A percentile compares a stretch with the other conserved stretches of the same genome.
Conservation (phyloP, 2,329 filamentous ascomycete genomes). For the Tympanopsis confertula region DNA sequence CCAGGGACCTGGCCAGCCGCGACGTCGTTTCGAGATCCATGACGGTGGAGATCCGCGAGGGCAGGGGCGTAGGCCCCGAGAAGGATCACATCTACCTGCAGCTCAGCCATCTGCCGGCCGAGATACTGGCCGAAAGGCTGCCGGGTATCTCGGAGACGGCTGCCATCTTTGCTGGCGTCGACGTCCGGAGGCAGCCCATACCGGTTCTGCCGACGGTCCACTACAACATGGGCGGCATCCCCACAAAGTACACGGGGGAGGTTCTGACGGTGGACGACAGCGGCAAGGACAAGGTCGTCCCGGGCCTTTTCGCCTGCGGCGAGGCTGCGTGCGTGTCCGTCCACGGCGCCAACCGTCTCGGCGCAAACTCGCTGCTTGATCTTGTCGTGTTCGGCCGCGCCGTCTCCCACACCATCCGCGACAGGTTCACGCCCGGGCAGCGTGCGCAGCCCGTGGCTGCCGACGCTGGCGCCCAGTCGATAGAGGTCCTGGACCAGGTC, state of each 20-base stretch:
- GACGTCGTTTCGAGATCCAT: constrained; percentile 33
- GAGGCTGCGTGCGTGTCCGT: constrained; percentile 35
- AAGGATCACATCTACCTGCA: constrained; percentile 35
- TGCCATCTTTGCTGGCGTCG: constrained; percentile 33
- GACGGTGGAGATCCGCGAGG: constrained; percentile 34
- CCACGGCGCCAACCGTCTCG: constrained; percentile 32
- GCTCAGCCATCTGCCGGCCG: constrained; percentile 30
- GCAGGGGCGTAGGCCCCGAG: constrained; percentile 27
- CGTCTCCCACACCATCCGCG: constrained; percentile 25
- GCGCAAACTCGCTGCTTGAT: constrained; percentile 34
- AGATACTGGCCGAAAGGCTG: constrained; percentile 31
- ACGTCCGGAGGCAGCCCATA: constrained; percentile 34
- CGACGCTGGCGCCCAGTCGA: constrained; percentile 19
- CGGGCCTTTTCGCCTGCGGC: constrained; percentile 32
- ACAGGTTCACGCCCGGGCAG: constrained; percentile 21
- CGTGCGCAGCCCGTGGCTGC: constrained; percentile 17
- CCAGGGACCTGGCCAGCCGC: constrained; percentile 32
- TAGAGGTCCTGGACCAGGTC: constrained; percentile 20
- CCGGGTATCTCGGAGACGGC: constrained; percentile 37
- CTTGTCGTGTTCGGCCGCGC: constrained; percentile 36
- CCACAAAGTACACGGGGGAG: constrained; percentile 35
- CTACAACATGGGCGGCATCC: constrained; percentile 37
- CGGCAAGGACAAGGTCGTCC: constrained; percentile 25
- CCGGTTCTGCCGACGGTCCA: constrained; percentile 37
- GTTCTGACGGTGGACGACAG: constrained; percentile 25